Conservation (phyloP, 2,329 filamentous ascomycete species). For the Pseudogymnoascus sp. region DNA sequence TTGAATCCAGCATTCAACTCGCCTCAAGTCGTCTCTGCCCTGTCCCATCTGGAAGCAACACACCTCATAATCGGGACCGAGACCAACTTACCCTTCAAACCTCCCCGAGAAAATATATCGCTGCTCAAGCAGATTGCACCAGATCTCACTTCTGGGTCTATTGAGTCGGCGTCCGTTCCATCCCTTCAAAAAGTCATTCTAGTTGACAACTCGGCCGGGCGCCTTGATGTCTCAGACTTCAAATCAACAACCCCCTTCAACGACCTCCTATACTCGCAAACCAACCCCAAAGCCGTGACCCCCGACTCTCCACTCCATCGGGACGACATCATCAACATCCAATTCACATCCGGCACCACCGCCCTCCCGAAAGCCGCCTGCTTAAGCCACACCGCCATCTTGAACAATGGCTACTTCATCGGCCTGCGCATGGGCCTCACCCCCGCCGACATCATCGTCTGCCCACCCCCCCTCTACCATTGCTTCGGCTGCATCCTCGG, state of each 20-base stretch:
- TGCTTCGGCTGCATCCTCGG: slow-evolving; percentile 89
- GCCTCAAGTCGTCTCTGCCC: slow-evolving; percentile 66
- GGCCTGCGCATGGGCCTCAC: slow-evolving; percentile 77
- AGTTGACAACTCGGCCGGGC: slow-evolving; percentile 62
- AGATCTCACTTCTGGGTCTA: slow-evolving; percentile 30
- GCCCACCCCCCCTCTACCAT: slow-evolving; percentile 77
- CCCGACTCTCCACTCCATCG: slow-evolving; percentile 43
- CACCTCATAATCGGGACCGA: slow-evolving; percentile 81
- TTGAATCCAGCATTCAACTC: slow-evolving; percentile 85
- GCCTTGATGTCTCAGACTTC: slow-evolving; percentile 35
- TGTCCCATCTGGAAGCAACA: slow-evolving; percentile 64
- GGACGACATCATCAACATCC: slow-evolving; percentile 80
- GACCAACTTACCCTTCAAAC: slow-evolving; percentile 69
- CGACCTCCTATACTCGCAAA: slow-evolving; percentile 29
- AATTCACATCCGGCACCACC: slow-evolving; percentile 96
- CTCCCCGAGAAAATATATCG: slow-evolving; percentile 49
- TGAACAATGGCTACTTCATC: slow-evolving; percentile 87
- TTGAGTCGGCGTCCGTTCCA: slow-evolving; percentile 50
- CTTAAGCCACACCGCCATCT: slow-evolving; percentile 72
- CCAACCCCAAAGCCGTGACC: slow-evolving; percentile 26
- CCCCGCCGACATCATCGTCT: slow-evolving; percentile 66
- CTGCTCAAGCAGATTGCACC: slow-evolving; percentile 46
- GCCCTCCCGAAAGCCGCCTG: slow-evolving; percentile 86
- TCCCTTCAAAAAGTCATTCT: slow-evolving; percentile 64
- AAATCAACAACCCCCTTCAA: slow-evolving; percentile 30